Base-by-base conservation (phyloP, 139 green algal species). In the Chlamydomonas asymmetrica region DNA sequence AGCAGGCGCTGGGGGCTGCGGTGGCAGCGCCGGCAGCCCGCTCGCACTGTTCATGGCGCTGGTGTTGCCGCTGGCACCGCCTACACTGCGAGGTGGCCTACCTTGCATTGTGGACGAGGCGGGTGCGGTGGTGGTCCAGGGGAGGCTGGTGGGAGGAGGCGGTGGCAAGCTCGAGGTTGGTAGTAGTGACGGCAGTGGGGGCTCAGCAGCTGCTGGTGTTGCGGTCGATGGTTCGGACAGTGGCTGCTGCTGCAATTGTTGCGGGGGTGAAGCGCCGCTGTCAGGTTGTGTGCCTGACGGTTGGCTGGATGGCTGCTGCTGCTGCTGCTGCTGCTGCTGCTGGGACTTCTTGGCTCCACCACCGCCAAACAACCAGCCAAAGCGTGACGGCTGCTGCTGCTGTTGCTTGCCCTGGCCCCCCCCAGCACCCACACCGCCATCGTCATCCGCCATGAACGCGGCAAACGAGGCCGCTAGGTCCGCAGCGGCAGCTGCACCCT, bases 311-410 rank as follows among this genome's bases (percentile, higher is more conserved):
- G 31, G 6, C 5, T 65, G 18, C 59, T 2, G 2, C 59, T 65
- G 31, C 32, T 7, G 59, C 32, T 43, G 25, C 13, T 52, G 45
- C 45, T 52, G 45, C 45, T 52, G 45, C 45, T 52, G 45, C 45
- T 52, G 45, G 13, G 45, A 52, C 45, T 16, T 13, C 18, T 52
- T 52, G 45, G 13, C 45, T 16, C 45, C 18, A 16, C 13, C 45
- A 52, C 45, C 45, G 41, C 71, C 71, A 29, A 78, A 78, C 6
- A 78, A 61, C 71, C 71, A 78, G 8, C 56, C 61, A 39, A 78
- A 78, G 27, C 71, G 71, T 1, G 45, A 60, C n/a, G 45, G 16
- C 13, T 63, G 56, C 29, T 38, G 56, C 29, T 38, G 2, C 2
- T 63, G 9, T 18, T 38, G 56, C 56, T 63, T 29, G 1, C 20